Percentiles rank a stretch among this genome's conserved stretches.
phyloP scores from a whole-genome alignment of 352 stramenopile genomes.

The Pythium myriotylum region DNA sequence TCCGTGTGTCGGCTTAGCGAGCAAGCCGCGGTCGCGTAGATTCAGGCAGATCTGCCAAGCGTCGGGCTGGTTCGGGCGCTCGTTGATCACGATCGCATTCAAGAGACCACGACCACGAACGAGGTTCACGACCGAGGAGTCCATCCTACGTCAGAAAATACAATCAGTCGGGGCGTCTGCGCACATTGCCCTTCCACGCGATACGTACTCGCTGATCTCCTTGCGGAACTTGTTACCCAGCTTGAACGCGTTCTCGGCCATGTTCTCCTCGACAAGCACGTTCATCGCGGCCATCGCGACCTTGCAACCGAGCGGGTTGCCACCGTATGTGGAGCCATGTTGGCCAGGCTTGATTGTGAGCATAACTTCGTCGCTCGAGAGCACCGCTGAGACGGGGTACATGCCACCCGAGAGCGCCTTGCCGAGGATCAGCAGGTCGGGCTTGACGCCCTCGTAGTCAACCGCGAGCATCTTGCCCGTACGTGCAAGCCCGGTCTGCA shows the following conservation, averaged over 20 bases:
- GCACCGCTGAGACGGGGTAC: conserved; percentile 97
- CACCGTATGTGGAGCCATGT: conserved; percentile 97
- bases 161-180: background rate
- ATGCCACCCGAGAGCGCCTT: conserved; percentile 97
- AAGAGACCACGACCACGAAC: conserved; percentile 97
- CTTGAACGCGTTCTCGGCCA: conserved; percentile 93
- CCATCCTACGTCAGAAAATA: conserved; percentile 33
- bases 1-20: conserved; percentile 99
- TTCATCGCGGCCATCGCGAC: conserved; percentile 97
- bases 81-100: conserved; percentile 98
- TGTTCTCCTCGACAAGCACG: conserved; percentile 96
- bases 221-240: conserved; percentile 94
- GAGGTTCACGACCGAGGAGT: conserved; percentile 63
- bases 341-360: conserved; percentile 97
- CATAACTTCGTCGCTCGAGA: conserved; percentile 97
- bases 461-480: conserved; percentile 97
- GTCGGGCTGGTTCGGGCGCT: conserved; percentile 81
- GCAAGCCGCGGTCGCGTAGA: conserved; percentile 94
- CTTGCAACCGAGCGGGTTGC: conserved; percentile 96
- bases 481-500: conserved; percentile 96
- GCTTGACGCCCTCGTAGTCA: conserved; percentile 96
- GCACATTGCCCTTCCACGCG: conserved; percentile 1
- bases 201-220: conserved; percentile 80
- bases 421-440: conserved; percentile 98
- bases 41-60: conserved; percentile 97